These are phyloP conservation scores for Fusarium secorum DNA, from an alignment of 2,329 filamentous ascomycete species.

Conservation along the genomic window DNA sequence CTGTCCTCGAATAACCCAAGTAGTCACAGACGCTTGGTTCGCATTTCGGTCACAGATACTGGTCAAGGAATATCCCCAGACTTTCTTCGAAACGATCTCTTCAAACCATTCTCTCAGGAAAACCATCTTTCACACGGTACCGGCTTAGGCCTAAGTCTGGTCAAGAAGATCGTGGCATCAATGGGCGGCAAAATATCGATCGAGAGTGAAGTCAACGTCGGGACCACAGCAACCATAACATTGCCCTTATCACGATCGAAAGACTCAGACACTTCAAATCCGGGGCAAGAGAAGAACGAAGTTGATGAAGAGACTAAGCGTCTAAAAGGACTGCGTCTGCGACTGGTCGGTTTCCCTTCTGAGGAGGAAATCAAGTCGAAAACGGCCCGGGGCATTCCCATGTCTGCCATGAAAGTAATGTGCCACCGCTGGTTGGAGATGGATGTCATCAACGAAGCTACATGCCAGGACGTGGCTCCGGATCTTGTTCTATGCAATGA, in stretches of 20 bases:
- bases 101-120: slow-evolving; percentile 71
- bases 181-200: slow-evolving; percentile 68
- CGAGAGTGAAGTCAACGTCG: slow-evolving; percentile 51
- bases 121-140: slow-evolving; percentile 66
- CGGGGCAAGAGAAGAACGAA: slow-evolving; percentile 32
- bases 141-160: slow-evolving; percentile 71
- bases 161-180: slow-evolving; percentile 66
- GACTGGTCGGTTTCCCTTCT: slow-evolving; percentile 20
- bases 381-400: slow-evolving; percentile 5
- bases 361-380: background rate
- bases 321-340: slow-evolving; percentile 43
- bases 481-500: slow-evolving; percentile 43
- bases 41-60: slow-evolving; percentile 65
- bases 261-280: background rate
- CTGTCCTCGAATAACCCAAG: background rate
- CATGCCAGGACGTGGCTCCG: slow-evolving; percentile 15
- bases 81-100: slow-evolving; percentile 69
- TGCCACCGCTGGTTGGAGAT: slow-evolving; percentile 36
- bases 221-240: slow-evolving; percentile 48
- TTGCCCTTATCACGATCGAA: slow-evolving; percentile 40
- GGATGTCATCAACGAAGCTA: slow-evolving; percentile 19
- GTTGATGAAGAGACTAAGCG: slow-evolving; percentile 43
- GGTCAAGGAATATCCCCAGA: slow-evolving; percentile 71
- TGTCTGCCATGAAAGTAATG: slow-evolving; percentile 27
- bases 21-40: slow-evolving; percentile 23